Evolutionary conservation across 441 rosid species (phyloP), one percentile per base, ranked within the genome.

Genomic region (Erodium moschatum): DNA sequence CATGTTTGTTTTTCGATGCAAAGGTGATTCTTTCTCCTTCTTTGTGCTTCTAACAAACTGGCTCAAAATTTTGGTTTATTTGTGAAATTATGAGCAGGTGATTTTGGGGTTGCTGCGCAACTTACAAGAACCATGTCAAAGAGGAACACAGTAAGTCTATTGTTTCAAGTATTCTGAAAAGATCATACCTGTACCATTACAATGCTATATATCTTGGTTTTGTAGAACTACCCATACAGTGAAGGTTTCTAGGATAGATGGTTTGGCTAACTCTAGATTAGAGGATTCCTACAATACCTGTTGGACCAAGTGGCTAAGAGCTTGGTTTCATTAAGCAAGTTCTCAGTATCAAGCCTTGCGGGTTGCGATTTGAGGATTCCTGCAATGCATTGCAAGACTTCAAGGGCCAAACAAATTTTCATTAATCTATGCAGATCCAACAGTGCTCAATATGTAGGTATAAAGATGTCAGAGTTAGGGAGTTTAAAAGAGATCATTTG

Each of bases 51-150:
- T 65, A 54, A 40, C 35, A 15, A 24, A 35, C 75, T 78, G 69
- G 77, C 78, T 65, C 68, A 48, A 44, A 61, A 74, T 24, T 67
- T 62, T 64, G 42, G 44, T 64, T 13, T 4, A 62, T n/a, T 6
- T 27, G 38, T 69, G 67, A 69, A 69, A 61, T 70, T 66, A 54
- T 73, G 85, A 80, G 67, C 90, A 95, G 99, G 97, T 78, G 99
- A 95, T 82, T 95, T 95, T 87, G 99, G 99, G 73, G 99, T 95
- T 78, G 99, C 99, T 9, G 97, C 97, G 12, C 99, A 95, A 74
- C 97, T 95, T 72, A 91, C 97, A 4, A 85, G 99, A 78, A 95
- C 99, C 74, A 95, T 95, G 99, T 95, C 99, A 54, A 95, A 95
- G 81, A 90, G 97, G 74, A 95, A 95, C 77, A 95, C 99, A 78